Percentiles rank a stretch among this genome's conserved stretches.
Evolutionary conservation across 331 rosid genomes (phyloP).

Genomic region (Malus hybrid): DNA sequence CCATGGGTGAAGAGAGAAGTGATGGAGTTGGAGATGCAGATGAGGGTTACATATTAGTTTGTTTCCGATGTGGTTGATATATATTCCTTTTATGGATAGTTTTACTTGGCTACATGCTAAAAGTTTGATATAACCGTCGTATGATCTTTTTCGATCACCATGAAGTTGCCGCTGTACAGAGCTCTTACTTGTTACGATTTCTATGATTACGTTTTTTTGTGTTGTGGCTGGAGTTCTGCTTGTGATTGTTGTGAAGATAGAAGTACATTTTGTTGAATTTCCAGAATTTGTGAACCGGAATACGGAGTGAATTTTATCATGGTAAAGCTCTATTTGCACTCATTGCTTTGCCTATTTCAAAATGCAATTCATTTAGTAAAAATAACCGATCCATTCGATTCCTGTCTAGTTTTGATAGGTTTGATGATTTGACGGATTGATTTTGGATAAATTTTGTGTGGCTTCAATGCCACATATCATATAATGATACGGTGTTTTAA

Average conservation of each 20-base stretch:
- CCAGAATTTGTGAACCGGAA: background rate
- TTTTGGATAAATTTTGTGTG: too few relatives aligned
- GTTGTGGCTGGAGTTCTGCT: background rate
- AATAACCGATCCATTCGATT: too few relatives aligned
- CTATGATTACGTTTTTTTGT: background rate
- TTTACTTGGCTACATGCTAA: constrained; percentile 13
- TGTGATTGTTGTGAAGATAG: background rate
- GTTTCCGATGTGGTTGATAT: constrained; percentile 26
- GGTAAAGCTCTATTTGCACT: too few relatives aligned
- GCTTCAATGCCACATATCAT: too few relatives aligned
- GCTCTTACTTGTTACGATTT: background rate
- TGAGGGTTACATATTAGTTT: constrained; percentile 15
- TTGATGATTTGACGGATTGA: too few relatives aligned
- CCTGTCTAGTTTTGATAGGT: too few relatives aligned
- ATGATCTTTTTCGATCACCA: background rate
- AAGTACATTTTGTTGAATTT: background rate
- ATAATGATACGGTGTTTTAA: too few relatives aligned
- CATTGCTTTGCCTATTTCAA: too few relatives aligned
- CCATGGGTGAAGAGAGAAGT: constrained; percentile 1
- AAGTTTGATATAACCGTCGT: constrained; percentile 6
- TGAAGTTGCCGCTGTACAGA: constrained; percentile 3
- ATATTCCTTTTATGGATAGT: constrained; percentile 22
- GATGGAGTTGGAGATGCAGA: background rate
- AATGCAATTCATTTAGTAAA: too few relatives aligned
- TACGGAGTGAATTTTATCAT: too few relatives aligned